A percentile compares a stretch with the other conserved stretches of the same genome.
Conservation (phyloP, 495 filamentous ascomycete species). For the Tuber magnatum region DNA sequence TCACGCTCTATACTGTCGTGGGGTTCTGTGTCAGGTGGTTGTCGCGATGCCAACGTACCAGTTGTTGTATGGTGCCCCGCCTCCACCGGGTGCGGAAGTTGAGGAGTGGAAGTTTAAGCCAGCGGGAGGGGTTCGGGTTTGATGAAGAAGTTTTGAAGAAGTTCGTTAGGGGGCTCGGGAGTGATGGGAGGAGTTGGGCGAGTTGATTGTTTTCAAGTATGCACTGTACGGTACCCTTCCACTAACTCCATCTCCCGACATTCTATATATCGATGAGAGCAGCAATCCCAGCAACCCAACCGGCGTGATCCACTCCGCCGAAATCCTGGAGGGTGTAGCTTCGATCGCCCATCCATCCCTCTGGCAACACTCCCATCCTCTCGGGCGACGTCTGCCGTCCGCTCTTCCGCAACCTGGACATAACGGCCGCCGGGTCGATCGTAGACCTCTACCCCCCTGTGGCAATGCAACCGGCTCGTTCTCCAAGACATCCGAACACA, state of each 20-base stretch:
- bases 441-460: conserved; percentile 62
- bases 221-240: neutral
- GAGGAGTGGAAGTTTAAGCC: too few relatives aligned
- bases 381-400: conserved; percentile 85
- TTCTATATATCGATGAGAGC: conserved; percentile 21
- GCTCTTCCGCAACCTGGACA: conserved; percentile 59
- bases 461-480: conserved; percentile 70
- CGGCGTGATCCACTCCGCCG: conserved; percentile 60
- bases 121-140: too few relatives aligned
- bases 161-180: conserved; percentile 45
- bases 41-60: too few relatives aligned
- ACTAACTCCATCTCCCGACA: neutral
- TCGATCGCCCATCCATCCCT: conserved; percentile 53
- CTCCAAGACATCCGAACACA: conserved; percentile 81
- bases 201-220: conserved; percentile 59
- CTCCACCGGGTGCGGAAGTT: too few relatives aligned
- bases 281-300: conserved; percentile 91
- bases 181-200: conserved; percentile 19
- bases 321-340: conserved; percentile 56
- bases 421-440: conserved; percentile 54
- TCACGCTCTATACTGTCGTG: too few relatives aligned
- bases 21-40: too few relatives aligned
- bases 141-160: too few relatives aligned
- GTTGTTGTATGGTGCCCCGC: too few relatives aligned
- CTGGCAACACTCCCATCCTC: conserved; percentile 57